These are phyloP conservation scores for Candolleomyces eurysporus DNA, from an alignment of 768 basidiomycete species.

Conservation along the genomic window DNA sequence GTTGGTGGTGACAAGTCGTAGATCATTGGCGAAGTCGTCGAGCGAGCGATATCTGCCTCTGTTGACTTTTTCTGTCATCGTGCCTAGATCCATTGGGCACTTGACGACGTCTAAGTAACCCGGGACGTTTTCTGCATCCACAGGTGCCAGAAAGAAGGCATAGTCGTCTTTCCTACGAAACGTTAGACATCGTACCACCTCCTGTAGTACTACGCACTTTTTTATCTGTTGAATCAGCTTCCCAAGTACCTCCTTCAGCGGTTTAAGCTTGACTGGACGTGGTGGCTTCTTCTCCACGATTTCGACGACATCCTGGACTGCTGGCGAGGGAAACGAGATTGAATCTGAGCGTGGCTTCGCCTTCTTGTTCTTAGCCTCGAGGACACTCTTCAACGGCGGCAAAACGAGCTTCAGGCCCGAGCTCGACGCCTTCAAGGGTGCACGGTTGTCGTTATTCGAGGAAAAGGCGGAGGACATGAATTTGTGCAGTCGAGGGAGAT, in stretches of 20 bases:
- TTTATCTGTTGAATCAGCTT: constrained; percentile 72
- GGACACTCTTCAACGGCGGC: constrained; percentile 62
- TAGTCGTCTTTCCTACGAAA: constrained; percentile 75
- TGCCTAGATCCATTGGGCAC: constrained; percentile 90
- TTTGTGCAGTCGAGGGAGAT: neutral
- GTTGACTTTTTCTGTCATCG: constrained; percentile 76
- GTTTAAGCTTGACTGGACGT: constrained; percentile 71
- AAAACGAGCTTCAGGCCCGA: constrained; percentile 65
- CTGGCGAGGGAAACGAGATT: constrained; percentile 11
- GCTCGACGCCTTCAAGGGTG: constrained; percentile 20
- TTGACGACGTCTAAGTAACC: constrained; percentile 70
- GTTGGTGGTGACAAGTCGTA: constrained; percentile 70
- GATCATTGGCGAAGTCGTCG: constrained; percentile 82
- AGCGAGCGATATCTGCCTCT: constrained; percentile 75
- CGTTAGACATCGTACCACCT: constrained; percentile 2
- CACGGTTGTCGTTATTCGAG: neutral
- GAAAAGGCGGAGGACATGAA: constrained; percentile 17
- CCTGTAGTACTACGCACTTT: constrained; percentile 46
- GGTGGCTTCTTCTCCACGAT: constrained; percentile 42
- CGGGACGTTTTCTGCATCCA: constrained; percentile 56
- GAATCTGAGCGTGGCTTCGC: constrained; percentile 31
- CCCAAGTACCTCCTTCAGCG: constrained; percentile 70
- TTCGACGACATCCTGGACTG: constrained; percentile 26
- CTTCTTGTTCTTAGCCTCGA: constrained; percentile 56
- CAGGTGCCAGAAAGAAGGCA: constrained; percentile 75